Evolutionary conservation across 495 filamentous ascomycete species (phyloP).

Genomic region (Aspergillus diversus): DNA sequence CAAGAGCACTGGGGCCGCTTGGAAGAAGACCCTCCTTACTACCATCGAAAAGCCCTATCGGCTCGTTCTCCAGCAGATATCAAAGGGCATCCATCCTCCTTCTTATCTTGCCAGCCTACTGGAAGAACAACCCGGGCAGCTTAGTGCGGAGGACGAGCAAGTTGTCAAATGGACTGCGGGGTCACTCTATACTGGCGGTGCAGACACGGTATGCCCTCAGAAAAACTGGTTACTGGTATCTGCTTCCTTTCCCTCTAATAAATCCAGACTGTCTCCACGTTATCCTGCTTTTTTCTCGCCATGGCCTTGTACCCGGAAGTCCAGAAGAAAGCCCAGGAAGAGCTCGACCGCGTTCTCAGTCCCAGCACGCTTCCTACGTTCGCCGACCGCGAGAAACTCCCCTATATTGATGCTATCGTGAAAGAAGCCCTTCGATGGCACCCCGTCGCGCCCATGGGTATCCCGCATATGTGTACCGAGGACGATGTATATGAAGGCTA

Average conservation of each 20-base stretch:
- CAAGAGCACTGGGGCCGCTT: constrained; percentile 42
- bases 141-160: constrained; percentile 31
- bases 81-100: constrained; percentile 29
- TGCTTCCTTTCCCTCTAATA: neutral
- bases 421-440: constrained; percentile 53
- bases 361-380: constrained; percentile 32
- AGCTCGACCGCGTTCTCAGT: constrained; percentile 58
- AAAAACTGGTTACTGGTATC: neutral
- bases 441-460: constrained; percentile 44
- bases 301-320: constrained; percentile 48
- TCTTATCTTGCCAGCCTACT: constrained; percentile 47
- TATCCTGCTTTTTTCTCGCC: constrained; percentile 44
- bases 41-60: constrained; percentile 42
- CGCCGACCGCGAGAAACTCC: constrained; percentile 38
- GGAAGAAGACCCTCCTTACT: constrained; percentile 31
- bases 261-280: constrained; percentile 36
- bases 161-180: constrained; percentile 46
- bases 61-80: constrained; percentile 50
- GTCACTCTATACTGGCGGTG: constrained; percentile 56
- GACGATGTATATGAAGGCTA: constrained; percentile 53
- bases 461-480: constrained; percentile 57
- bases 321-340: constrained; percentile 54
- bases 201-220: constrained; percentile 46
- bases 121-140: constrained; percentile 17
- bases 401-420: constrained; percentile 49